Percentiles rank a stretch among this genome's conserved stretches.
Conservation (phyloP, 2,329 filamentous ascomycete species). For the Trichoderma koningiopsis region DNA sequence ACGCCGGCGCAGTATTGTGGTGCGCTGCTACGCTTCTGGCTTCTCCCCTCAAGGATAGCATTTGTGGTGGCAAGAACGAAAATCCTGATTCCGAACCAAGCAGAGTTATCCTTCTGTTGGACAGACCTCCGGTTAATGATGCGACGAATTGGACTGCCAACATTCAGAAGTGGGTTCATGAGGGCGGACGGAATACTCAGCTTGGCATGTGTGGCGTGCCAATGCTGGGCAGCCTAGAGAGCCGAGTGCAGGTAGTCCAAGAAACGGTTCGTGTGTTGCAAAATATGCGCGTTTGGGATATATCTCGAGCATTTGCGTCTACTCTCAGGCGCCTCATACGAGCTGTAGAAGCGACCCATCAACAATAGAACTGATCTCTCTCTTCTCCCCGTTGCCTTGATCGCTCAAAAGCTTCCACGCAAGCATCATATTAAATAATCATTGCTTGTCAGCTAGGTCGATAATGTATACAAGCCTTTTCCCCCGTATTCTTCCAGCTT, state of each 20-base stretch:
- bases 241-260: not conserved
- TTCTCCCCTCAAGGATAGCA: not conserved
- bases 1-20: not conserved
- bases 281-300: not conserved
- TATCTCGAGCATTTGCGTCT: constrained; percentile 1
- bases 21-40: not conserved
- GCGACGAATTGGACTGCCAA: not conserved
- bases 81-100: not conserved
- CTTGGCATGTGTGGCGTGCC: not conserved
- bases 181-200: not conserved
- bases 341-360: not conserved
- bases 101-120: not conserved
- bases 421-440: not conserved
- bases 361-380: not conserved
- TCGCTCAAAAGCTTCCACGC: not conserved
- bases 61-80: not conserved
- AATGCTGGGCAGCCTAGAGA: not conserved
- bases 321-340: not conserved
- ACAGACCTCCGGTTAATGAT: not conserved
- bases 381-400: not conserved
- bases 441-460: not conserved
- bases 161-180: not conserved
- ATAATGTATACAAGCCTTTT: not conserved
- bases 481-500: not conserved
- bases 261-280: not conserved